These are phyloP conservation scores for Quercus suber DNA, from an alignment of 306 rosid genomes.

Conservation along the genomic window DNA sequence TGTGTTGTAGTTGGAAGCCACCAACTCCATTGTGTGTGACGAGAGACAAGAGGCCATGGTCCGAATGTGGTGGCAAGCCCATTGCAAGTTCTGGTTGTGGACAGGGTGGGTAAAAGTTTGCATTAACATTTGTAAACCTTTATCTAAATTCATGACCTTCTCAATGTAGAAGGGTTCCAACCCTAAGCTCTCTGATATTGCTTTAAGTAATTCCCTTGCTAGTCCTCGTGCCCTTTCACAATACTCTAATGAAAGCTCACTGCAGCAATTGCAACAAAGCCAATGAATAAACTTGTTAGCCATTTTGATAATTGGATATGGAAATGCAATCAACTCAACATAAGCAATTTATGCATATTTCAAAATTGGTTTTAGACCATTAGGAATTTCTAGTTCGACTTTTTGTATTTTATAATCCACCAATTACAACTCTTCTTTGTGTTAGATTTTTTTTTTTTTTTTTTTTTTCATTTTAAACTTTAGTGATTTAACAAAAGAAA, in stretches of 20 bases:
- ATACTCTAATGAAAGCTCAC: constrained; percentile 1
- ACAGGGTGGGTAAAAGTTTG: constrained; percentile 26
- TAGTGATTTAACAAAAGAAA: too few species aligned
- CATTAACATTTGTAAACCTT: constrained; percentile 14
- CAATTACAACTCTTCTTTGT: too few species aligned
- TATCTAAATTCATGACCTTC: constrained; percentile 11
- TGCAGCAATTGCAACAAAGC: background rate
- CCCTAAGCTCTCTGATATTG: constrained; percentile 24
- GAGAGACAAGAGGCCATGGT: constrained; percentile 19
- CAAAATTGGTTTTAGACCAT: too few species aligned
- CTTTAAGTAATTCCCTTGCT: background rate
- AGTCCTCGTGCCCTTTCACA: constrained; percentile 5
- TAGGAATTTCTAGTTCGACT: fast-evolving
- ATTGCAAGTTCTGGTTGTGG: constrained; percentile 30
- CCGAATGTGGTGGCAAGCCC: constrained; percentile 25
- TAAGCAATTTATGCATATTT: too few species aligned
- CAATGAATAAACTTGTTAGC: background rate
- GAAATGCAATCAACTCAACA: too few species aligned
- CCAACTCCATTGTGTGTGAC: constrained; percentile 23
- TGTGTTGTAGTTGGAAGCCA: constrained; percentile 26
- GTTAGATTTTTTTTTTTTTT: too few species aligned
- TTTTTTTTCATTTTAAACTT: too few species aligned
- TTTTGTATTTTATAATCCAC: too few species aligned
- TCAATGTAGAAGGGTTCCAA: constrained; percentile 22
- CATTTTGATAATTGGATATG: background rate